phyloP scores from a whole-genome alignment of 2,329 filamentous ascomycete genomes.

The Zymoseptoria brevis region DNA sequence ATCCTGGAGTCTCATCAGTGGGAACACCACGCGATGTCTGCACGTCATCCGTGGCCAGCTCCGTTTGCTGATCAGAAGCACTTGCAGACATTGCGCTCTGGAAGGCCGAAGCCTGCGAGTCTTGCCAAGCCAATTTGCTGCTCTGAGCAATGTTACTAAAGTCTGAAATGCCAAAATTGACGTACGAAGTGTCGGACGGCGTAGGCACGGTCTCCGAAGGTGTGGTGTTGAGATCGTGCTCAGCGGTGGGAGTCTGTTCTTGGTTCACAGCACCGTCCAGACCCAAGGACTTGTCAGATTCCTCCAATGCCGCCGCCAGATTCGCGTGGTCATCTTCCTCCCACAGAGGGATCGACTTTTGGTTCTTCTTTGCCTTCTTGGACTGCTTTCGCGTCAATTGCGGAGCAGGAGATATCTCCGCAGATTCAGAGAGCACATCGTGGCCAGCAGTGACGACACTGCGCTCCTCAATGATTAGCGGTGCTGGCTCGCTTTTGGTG shows the following conservation, averaged over 20 bases:
- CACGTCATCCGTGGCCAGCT: not conserved
- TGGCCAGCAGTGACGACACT: conserved; percentile 6
- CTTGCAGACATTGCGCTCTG: conserved; percentile 9
- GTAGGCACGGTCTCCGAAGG: not conserved
- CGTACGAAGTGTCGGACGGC: not conserved
- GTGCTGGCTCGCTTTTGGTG: conserved; percentile 10
- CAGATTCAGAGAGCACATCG: conserved; percentile 2
- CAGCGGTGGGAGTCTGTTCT: not conserved
- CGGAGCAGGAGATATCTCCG: conserved; percentile 6
- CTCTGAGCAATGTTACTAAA: conserved; percentile 11
- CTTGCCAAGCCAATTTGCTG: conserved; percentile 8
- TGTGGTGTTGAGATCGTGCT: not conserved
- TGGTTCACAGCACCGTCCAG: not conserved
- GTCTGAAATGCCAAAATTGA: conserved; percentile 11
- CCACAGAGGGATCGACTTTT: conserved; percentile 9
- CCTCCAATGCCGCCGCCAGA: not conserved
- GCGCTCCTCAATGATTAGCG: conserved; percentile 13
- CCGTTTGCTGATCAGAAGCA: not conserved
- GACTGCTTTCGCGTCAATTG: conserved; percentile 21
- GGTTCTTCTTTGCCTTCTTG: conserved; percentile 25
- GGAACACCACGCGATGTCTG: not conserved
- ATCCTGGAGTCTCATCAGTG: not conserved
- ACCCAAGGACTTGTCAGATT: not conserved
- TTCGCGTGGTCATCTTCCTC: conserved; percentile 6
- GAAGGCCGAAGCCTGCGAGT: conserved; percentile 16